Conservation (phyloP, 257 asterid species). For the Penstemon davidsonii region DNA sequence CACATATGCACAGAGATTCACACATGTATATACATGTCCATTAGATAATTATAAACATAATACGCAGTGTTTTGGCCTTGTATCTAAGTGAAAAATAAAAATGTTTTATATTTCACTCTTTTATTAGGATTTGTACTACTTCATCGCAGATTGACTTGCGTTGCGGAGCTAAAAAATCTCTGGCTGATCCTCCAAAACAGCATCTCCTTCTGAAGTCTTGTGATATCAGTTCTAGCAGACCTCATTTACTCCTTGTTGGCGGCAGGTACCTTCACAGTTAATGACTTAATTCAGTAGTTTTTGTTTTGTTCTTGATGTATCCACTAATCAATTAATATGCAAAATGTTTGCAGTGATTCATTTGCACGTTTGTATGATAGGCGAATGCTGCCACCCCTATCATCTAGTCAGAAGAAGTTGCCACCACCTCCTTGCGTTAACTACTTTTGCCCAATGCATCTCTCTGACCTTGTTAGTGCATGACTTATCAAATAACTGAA, state of each 20-base stretch:
- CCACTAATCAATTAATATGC: slow-evolving; percentile 25
- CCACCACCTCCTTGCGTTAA: slow-evolving; percentile 90
- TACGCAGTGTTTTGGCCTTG: slow-evolving; percentile 7
- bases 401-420: slow-evolving; percentile 80
- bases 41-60: neutral
- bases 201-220: slow-evolving; percentile 82
- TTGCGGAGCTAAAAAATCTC: slow-evolving; percentile 78
- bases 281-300: slow-evolving; percentile 13
- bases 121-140: slow-evolving; percentile 17
- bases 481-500: slow-evolving; percentile 26
- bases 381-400: slow-evolving; percentile 92
- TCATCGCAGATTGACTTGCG: slow-evolving; percentile 88
- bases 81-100: neutral
- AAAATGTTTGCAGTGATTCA: slow-evolving; percentile 71
- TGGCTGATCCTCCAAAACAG: slow-evolving; percentile 85
- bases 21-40: neutral
- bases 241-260: slow-evolving; percentile 96
- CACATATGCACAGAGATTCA: neutral
- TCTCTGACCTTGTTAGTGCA: slow-evolving; percentile 73
- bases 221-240: slow-evolving; percentile 86
- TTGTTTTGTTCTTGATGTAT: slow-evolving; percentile 20
- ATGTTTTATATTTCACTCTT: slow-evolving; percentile 9
- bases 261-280: slow-evolving; percentile 65
- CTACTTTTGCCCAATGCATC: slow-evolving; percentile 97
- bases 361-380: slow-evolving; percentile 98